Percentiles rank a stretch among this genome's conserved stretches.
Conservation (phyloP, 2,329 filamentous ascomycete species). For the Cyphellophora europaea region DNA sequence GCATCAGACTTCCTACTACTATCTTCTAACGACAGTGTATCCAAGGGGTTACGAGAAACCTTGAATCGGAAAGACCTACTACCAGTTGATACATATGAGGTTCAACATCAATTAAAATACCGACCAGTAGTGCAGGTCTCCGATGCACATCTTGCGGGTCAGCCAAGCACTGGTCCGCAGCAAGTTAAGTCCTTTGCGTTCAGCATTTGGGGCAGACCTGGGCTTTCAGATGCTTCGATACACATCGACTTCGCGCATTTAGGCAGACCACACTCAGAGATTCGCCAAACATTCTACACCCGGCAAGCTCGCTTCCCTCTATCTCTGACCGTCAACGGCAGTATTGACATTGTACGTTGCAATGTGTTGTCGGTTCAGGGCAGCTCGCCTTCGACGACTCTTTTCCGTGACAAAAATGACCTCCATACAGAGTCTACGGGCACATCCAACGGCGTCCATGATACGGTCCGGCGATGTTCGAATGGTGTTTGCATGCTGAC, state of each 20-base stretch:
- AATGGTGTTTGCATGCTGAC: conserved; percentile 63
- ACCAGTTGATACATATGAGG: conserved; percentile 72
- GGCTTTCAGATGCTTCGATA: conserved; percentile 67
- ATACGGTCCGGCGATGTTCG: background rate
- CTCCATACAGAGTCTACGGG: background rate
- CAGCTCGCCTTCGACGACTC: background rate
- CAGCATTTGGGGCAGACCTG: conserved; percentile 77
- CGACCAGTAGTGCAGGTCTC: conserved; percentile 47
- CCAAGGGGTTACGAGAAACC: conserved; percentile 64
- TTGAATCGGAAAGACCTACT: conserved; percentile 68
- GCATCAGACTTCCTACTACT: conserved; percentile 78
- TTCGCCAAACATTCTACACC: conserved; percentile 70
- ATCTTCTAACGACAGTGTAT: conserved; percentile 83
- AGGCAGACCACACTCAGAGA: conserved; percentile 58
- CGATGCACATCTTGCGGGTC: no score
- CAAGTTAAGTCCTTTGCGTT: conserved; percentile 63
- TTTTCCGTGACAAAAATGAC: conserved; percentile 48
- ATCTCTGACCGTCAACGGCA: conserved; percentile 84
- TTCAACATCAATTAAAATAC: conserved; percentile 68
- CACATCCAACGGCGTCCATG: background rate
- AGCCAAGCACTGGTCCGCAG: conserved; percentile 18
- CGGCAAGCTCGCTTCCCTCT: conserved; percentile 72
- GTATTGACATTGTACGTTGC: conserved; percentile 69
- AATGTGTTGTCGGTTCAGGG: conserved; percentile 68
- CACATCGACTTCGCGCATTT: conserved; percentile 81